Base-by-base conservation (phyloP, 345 rosid genomes). In the Aquilaria sinensis region DNA sequence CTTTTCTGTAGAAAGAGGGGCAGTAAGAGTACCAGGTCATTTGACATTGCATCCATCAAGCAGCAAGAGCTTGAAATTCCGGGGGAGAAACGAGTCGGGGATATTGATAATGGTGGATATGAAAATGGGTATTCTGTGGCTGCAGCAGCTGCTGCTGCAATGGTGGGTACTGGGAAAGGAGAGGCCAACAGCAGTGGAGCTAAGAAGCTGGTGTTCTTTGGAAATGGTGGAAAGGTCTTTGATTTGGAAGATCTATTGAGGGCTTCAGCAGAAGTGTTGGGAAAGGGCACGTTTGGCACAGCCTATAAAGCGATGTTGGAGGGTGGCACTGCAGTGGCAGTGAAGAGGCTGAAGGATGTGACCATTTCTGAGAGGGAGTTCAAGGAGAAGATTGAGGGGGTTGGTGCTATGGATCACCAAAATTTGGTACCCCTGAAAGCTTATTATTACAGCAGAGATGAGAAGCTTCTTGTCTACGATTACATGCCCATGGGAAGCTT, bases 401-500 rank as follows among this genome's bases (percentile, higher is more conserved):
- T 91, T 45, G 99, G 97, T 32, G 80, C 86, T 0, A 85, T 95
- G 93, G 89, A 89, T 80, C 96, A 95, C 67, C 84, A 87, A 69
- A 83, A 80, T 70, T 80, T 95, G 83, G 84, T 91, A 46, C 97
- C 93, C 2, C 80, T 95, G 45, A 80, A 91, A 68, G 97, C 99
- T 68, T 91, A 85, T 72, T 94, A 88, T 75, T 88, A 76, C 60
- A 94, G 96, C 61, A 80, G 81, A 47, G 99, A 95, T 58, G 99
- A 95, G 81, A 95, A 95, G 80, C 93, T 95, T 60, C 91, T 95
- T 67, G 97, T 91, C 43, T 78, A 80, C 73, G 96, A 95, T 82
- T 95, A 85, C 86, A 85, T 95, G 99, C 71, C 94, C 43, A 91
- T 83, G 96, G 99, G 99, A 72, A 95, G 99, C 83, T 80, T 95